phyloP scores from a whole-genome alignment of 208 protist genomes.

The Herpetomonas samuelpessoai region DNA sequence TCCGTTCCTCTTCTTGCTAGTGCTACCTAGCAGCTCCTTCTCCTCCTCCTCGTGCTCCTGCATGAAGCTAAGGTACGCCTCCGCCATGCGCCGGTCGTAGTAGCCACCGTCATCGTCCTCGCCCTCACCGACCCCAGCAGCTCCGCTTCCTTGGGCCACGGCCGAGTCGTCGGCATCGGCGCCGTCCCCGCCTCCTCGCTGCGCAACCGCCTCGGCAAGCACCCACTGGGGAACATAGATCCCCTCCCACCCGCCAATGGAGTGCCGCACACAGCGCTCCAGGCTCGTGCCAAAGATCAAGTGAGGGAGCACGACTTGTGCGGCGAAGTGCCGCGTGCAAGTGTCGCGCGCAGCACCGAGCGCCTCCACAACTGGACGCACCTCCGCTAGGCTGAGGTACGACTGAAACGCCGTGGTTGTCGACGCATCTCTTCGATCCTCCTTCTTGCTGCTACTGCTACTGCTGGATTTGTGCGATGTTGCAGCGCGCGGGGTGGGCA shows the following conservation, averaged over 20 bases:
- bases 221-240: constrained; percentile 38
- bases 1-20: no score
- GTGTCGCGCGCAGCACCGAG: constrained; percentile 40
- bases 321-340: constrained; percentile 47
- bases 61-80: not conserved
- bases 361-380: constrained; percentile 38
- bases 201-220: constrained; percentile 20
- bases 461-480: not conserved
- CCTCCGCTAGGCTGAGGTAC: constrained; percentile 32
- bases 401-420: not conserved
- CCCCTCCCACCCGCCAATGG: constrained; percentile 48
- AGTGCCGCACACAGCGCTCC: constrained; percentile 10
- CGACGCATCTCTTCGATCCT: not conserved
- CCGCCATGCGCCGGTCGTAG: not conserved
- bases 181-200: constrained; percentile 5
- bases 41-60: not conserved
- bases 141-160: not conserved
- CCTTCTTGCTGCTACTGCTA: not conserved
- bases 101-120: constrained; percentile 9
- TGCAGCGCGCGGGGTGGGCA: constrained; percentile 13
- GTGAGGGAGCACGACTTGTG: constrained; percentile 69
- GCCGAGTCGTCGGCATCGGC: constrained; percentile 9
- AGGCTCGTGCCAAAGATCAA: constrained; percentile 61
- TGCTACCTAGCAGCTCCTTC: not conserved
- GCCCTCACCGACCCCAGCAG: not conserved